Evolutionary conservation across 176 grass and related monocot genomes (phyloP).

Genomic region (Elaeis guineensis): DNA sequence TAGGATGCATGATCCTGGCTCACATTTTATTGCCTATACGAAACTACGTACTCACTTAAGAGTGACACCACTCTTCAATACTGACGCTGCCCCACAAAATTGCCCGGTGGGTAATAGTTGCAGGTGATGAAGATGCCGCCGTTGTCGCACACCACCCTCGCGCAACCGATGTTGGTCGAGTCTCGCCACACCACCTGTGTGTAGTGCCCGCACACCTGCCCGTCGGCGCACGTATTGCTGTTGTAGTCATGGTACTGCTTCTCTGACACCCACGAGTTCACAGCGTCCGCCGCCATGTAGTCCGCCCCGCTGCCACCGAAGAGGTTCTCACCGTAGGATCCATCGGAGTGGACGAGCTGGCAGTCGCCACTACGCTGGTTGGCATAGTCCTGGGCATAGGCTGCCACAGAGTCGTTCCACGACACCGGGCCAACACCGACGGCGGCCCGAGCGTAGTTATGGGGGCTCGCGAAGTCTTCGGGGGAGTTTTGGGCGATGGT

Average conservation of each 20-base stretch:
- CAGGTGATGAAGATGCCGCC: slow-evolving; percentile 40
- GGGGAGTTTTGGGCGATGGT: slow-evolving; percentile 28
- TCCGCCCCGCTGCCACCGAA: slow-evolving; percentile 15
- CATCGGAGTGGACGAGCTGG: slow-evolving; percentile 30
- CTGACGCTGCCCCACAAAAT: slow-evolving; percentile 20
- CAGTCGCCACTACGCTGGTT: slow-evolving; percentile 25
- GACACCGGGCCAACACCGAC: slow-evolving; percentile 32
- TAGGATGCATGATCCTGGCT: too few species aligned
- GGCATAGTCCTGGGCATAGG: slow-evolving; percentile 35
- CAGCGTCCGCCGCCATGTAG: slow-evolving; percentile 26
- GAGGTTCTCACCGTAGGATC: slow-evolving; percentile 54
- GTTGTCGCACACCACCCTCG: slow-evolving; percentile 16
- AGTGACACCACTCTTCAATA: slow-evolving; percentile 15
- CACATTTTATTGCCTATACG: too few species aligned
- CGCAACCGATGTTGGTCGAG: slow-evolving; percentile 44
- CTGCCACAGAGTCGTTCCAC: slow-evolving; percentile 28
- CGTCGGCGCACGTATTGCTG: slow-evolving; percentile 29
- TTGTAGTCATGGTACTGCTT: slow-evolving; percentile 36
- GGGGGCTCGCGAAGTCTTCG: slow-evolving; percentile 32
- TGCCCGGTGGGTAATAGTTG: slow-evolving; percentile 42
- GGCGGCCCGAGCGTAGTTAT: slow-evolving; percentile 24
- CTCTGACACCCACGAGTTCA: slow-evolving; percentile 21
- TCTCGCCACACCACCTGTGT: slow-evolving; percentile 53
- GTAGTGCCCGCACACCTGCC: slow-evolving; percentile 33
- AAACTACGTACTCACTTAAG: too few species aligned